Conservation (phyloP, 2,329 filamentous ascomycete species). For the Colletotrichum tanaceti region DNA sequence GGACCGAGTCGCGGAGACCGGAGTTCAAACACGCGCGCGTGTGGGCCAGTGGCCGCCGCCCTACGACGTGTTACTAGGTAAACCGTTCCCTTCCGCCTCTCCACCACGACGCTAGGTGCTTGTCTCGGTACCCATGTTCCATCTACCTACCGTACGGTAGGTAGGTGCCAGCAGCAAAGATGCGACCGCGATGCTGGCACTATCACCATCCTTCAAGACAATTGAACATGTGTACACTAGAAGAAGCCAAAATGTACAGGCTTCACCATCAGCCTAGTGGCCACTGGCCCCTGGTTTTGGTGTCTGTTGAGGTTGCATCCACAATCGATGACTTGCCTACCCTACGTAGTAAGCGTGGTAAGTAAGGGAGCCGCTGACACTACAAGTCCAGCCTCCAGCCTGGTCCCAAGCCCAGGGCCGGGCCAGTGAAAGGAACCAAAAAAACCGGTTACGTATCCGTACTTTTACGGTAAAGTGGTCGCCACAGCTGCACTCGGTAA, state of each 20-base stretch:
- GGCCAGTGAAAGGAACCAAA: conserved; percentile 11
- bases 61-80: no score
- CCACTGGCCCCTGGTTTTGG: background rate
- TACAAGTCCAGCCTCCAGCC: conserved; percentile 8
- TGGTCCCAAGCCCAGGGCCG: background rate
- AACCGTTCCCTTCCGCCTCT: background rate
- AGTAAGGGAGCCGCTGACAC: background rate
- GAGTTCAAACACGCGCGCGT: no score
- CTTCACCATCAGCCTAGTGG: background rate
- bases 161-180: background rate
- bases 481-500: background rate
- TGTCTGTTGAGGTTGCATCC: background rate
- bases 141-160: background rate
- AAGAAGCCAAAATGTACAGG: background rate
- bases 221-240: no score
- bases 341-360: no score
- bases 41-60: background rate
- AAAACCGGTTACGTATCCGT: conserved; percentile 15
- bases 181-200: background rate
- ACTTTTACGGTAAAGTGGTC: background rate
- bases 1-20: background rate
- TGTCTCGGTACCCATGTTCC: no score
- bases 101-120: background rate
- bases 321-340: background rate
- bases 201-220: background rate